Percentiles rank a stretch among this genome's conserved stretches.
These are phyloP conservation scores for Calocybe indica DNA, from an alignment of 768 basidiomycete species.

Conservation along the genomic window DNA sequence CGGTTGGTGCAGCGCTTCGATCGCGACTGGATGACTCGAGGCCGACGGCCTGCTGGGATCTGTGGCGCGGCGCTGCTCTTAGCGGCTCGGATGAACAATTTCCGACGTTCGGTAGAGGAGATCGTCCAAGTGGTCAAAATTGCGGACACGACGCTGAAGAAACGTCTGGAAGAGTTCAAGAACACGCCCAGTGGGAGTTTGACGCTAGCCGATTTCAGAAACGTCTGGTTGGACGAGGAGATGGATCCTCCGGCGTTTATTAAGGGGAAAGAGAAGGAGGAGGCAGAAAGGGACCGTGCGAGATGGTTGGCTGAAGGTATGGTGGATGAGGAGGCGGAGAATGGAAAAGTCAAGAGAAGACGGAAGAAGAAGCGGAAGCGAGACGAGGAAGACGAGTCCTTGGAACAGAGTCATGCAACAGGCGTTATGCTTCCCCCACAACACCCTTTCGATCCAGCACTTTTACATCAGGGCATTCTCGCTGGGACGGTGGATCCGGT, in stretches of 20 bases:
- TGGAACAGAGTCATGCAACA: constrained; percentile 20
- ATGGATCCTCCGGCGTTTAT: constrained; percentile 89
- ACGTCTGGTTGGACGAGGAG: constrained; percentile 87
- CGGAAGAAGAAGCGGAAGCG: constrained; percentile 34
- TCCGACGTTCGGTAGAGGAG: constrained; percentile 87
- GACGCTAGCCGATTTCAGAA: constrained; percentile 86
- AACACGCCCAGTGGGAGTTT: constrained; percentile 80
- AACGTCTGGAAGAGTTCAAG: constrained; percentile 92
- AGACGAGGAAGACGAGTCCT: constrained; percentile 24
- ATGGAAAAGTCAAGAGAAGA: constrained; percentile 19
- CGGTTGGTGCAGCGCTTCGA: constrained; percentile 91
- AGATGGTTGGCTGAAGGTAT: constrained; percentile 19
- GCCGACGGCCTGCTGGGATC: constrained; percentile 93
- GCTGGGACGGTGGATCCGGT: constrained; percentile 40
- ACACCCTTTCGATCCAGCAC: constrained; percentile 43
- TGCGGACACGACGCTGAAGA: constrained; percentile 90
- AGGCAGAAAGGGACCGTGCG: constrained; percentile 38
- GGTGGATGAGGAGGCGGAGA: constrained; percentile 19
- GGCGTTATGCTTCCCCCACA: constrained; percentile 12
- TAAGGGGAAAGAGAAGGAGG: constrained; percentile 68
- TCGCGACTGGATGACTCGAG: constrained; percentile 96
- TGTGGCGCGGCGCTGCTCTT: constrained; percentile 94
- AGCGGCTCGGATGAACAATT: constrained; percentile 98
- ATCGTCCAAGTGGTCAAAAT: constrained; percentile 99
- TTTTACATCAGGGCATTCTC: constrained; percentile 67